Base-by-base conservation (phyloP, 2,329 filamentous ascomycete species). In the Cucurbitaria berberidis region DNA sequence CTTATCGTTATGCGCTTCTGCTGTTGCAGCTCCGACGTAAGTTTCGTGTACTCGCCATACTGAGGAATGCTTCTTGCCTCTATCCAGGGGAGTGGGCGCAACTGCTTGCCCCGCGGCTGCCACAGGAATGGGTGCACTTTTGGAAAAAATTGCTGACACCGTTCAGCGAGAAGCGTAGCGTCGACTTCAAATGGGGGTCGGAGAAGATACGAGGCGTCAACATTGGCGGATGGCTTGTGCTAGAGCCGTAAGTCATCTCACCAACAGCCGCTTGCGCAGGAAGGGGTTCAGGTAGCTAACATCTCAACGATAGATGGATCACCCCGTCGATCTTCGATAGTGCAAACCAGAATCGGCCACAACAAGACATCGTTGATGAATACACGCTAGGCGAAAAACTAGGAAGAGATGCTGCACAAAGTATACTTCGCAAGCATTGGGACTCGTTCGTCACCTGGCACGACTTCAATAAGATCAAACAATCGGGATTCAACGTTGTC, bases 401-500 rank as follows among this genome's bases (percentile, higher is more conserved):
- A 6, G 82, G 82, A 3, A 67, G 73, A 18, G 68, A 80, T 40
- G 74, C 74, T 1, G 79, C 80, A 3, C 72, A 73, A n/a, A 59
- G 67, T 6, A 64, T 80, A 7, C 74, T 84, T 5, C 73, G 78
- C 55, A 71, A 75, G 42, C 81, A 81, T 70, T 86, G 78, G 80
- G 78, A 79, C 59, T 79, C 70, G 27, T 85, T 76, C 75, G 79
- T 78, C 11, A 77, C 75, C 13, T 78, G 76, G 60, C 62, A 70
- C 11, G 84, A 86, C 63, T 84, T 87, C 66, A 73, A 82, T 62
- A 83, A 81, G 59, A 86, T 86, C 60, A 78, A 78, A 16, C 69
- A 78, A 30, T 78, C 82, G 0, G 84, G 84, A 5, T 83, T 86
- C 71, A 86, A 86, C 66, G 73, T 83, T 9, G 81, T 86, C 9